Base-by-base conservation (phyloP, 2,329 filamentous ascomycete species). In the Hirsutella rhossiliensis region DNA sequence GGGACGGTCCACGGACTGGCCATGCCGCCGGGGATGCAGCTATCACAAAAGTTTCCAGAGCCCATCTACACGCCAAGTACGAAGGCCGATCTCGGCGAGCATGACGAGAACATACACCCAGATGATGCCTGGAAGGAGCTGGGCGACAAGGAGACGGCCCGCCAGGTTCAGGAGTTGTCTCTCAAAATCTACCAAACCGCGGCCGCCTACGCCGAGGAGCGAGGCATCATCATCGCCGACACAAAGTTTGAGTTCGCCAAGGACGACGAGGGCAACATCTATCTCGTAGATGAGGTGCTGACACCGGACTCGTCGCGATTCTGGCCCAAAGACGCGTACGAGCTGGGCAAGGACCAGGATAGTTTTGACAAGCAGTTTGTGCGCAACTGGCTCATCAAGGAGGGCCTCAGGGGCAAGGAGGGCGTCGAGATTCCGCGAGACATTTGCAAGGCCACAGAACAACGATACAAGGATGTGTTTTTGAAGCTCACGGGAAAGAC, bases 351-450 rank as follows among this genome's bases (percentile, higher is more conserved):
- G 48, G 74, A 83, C 45, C 87, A 94, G 68, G 75, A 82, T 44
- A 92, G 85, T 64, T 92, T 90, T 53, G 89, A 96, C 61, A 96
- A 96, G 72, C 84, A 89, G 66, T 82, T 75, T 56, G 62, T 95
- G 52, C 72, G 89, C 31, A 82, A 96, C 64, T 96, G 87, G 85
- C 63, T 96, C 55, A 82, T 80, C 3, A 65, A 61, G 40, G 71
- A 83, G 46, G 84, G 84, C 1, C 62, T 94, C 37, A 61, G 59
- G 51, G 59, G 57, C 40, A 59, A 59, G 49, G 92, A 15, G 65
- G 65, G 48, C 80, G 56, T 58, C 18, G 37, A 40, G 9, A 46
- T 95, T 69, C 81, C 84, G 0, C 73, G 79, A 4, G 80, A 89
- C 42, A 44, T 52, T 38, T 47, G 48, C 30, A 30, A 34, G 13